Evolutionary conservation across 192 early-diverging fungal genomes (phyloP).

Genomic region (Coemansia sp.): DNA sequence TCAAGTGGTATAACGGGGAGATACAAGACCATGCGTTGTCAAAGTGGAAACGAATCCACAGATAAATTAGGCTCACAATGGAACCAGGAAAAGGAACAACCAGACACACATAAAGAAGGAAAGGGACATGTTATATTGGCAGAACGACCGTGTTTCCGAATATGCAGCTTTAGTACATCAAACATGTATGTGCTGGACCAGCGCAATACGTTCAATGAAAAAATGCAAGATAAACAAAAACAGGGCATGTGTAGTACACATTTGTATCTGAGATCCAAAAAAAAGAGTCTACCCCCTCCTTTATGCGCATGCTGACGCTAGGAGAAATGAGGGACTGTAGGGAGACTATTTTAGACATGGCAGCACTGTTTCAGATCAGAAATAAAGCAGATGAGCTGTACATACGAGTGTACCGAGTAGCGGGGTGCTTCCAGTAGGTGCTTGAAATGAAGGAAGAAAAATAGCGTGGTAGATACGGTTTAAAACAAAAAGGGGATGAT

Average conservation of each 20-base stretch:
- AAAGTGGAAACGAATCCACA: neutral
- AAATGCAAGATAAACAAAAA: no score
- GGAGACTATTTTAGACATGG: neutral
- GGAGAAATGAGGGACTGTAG: neutral
- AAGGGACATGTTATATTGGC: neutral
- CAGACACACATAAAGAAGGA: neutral
- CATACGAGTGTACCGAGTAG: neutral
- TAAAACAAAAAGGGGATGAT: neutral
- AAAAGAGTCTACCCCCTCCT: no score
- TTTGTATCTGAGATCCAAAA: conserved; percentile 1
- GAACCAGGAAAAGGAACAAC: conserved; percentile 8
- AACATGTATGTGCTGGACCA: neutral
- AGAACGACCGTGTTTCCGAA: conserved; percentile 2
- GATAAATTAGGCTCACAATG: neutral
- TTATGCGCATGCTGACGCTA: neutral
- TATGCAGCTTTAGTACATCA: neutral
- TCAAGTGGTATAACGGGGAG: conserved; percentile 1
- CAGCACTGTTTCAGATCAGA: neutral
- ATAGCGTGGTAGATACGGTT: neutral
- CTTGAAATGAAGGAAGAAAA: neutral
- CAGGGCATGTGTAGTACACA: neutral
- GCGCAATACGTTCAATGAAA: neutral
- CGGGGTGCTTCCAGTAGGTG: neutral
- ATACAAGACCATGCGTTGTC: neutral
- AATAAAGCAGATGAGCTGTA: neutral